Percentiles rank a stretch among this genome's conserved stretches.
Conservation (phyloP, 108 stramenopile species). For the Mayamaea pseudoterrestris region DNA sequence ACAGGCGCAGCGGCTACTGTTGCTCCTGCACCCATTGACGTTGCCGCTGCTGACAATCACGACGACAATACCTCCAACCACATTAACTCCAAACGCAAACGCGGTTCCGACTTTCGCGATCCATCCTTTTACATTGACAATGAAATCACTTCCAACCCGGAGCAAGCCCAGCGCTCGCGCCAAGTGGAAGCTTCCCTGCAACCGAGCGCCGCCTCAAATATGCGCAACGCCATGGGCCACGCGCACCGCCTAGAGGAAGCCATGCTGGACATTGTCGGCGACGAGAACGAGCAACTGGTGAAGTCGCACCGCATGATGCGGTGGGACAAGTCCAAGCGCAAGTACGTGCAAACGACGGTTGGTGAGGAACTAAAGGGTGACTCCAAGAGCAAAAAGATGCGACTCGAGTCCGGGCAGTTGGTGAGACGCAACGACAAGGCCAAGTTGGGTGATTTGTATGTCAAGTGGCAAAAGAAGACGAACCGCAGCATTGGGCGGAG, state of each 20-base stretch:
- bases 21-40: too few relatives aligned
- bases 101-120: conserved; percentile 68
- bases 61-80: not conserved
- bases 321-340: conserved; percentile 93
- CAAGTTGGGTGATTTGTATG: conserved; percentile 90
- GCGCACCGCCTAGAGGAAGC: conserved; percentile 77
- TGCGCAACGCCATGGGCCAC: conserved; percentile 32
- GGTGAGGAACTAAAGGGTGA: conserved; percentile 67
- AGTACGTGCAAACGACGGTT: conserved; percentile 83
- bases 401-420: conserved; percentile 72
- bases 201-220: conserved; percentile 46
- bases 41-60: not conserved
- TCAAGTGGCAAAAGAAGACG: conserved; percentile 94
- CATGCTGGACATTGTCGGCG: conserved; percentile 92
- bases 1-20: conserved; percentile 16
- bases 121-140: conserved; percentile 76
- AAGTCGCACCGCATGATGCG: conserved; percentile 86
- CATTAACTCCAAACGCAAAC: conserved; percentile 43
- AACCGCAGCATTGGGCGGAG: conserved; percentile 76
- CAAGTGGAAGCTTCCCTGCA: conserved; percentile 83
- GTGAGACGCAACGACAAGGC: conserved; percentile 76
- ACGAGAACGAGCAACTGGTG: conserved; percentile 84
- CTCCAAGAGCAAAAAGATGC: conserved; percentile 63
- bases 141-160: conserved; percentile 56
- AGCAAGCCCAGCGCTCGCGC: conserved; percentile 48